Base-by-base conservation (phyloP, 345 rosid genomes). In the Bretschneidera sinensis region DNA sequence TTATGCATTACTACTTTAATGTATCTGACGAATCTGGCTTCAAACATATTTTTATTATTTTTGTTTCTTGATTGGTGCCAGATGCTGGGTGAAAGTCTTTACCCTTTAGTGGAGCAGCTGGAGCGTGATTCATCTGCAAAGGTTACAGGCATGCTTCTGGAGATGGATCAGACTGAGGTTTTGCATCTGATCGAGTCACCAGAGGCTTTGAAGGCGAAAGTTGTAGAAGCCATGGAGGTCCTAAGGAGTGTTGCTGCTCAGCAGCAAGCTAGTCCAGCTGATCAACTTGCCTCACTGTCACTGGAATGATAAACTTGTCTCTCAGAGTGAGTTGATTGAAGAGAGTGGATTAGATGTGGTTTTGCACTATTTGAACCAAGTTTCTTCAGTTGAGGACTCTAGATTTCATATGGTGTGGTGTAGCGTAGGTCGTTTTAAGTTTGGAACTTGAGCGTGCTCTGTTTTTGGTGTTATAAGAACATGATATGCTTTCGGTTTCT, bases 141-240 rank as follows among this genome's bases (percentile, higher is more conserved):
- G 71, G 89, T 90, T 34, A 87, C 92, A 0, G 87, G 97, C 6
- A 87, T 85, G 92, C 83, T 91, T 68, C 79, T 91, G 65, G 97
- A 87, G 71, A 87, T 87, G 96, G 96, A 91, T 54, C 92, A 87
- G 76, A 75, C 89, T 5, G 88, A 86, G 81, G 85, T 89, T 24
- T 54, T 90, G 75, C 95, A 82, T 76, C 77, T 90, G 73, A 80
- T 87, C 0, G 91, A 84, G 66, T 83, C 95, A 7, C 83, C 81
- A 0, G 87, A 71, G 20, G 87, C 92, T 31, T 78, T 90, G 57
- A 77, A 85, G 79, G 71, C 83, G 0, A 81, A 87, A 75, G 90
- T 90, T 19, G 81, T 75, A 0, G 92, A 87, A 70, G 91, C 95
- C 60, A 72, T 83, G 91, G 85, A 84, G 63, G 86, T 86, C 1